phyloP scores from a whole-genome alignment of 805 yeast genomes.

The Saturnispora zaruensis region DNA sequence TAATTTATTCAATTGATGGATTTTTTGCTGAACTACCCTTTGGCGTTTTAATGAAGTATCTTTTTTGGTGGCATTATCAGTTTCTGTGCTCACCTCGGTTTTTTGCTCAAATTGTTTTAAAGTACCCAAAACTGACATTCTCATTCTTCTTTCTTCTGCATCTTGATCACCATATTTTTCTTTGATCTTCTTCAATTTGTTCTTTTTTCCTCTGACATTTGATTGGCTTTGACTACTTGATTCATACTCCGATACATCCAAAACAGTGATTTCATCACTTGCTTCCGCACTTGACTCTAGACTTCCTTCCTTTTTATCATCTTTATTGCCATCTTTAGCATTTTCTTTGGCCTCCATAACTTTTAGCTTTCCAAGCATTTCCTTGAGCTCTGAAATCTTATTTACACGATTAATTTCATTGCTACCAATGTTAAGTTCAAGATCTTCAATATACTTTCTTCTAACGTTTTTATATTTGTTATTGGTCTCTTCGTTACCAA shows the following conservation, averaged over 20 bases:
- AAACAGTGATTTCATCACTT: background rate
- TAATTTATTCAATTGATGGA: conserved; percentile 26
- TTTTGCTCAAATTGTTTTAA: conserved; percentile 44
- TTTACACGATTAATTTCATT: conserved; percentile 19
- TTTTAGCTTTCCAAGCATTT: conserved; percentile 25
- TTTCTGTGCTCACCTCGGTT: conserved; percentile 12
- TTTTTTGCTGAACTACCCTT: conserved; percentile 25
- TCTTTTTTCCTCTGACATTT: conserved; percentile 74
- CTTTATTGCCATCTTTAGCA: background rate
- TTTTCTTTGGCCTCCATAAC: conserved; percentile 7
- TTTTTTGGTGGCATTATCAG: conserved; percentile 3
- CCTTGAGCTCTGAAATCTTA: conserved; percentile 25
- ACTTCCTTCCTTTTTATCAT: conserved; percentile 17
- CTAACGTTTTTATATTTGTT: conserved; percentile 26
- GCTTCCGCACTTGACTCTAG: conserved; percentile 4
- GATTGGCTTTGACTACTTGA: conserved; percentile 25
- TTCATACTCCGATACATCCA: conserved; percentile 10
- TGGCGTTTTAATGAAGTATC: conserved; percentile 14
- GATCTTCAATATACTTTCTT: conserved; percentile 22
- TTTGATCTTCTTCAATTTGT: conserved; percentile 73
- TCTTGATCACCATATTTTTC: conserved; percentile 86
- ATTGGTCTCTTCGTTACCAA: conserved; percentile 47
- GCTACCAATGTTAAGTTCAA: conserved; percentile 24
- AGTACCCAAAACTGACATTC: conserved; percentile 81
- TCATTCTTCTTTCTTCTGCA: conserved; percentile 67